Conservation (phyloP, 495 filamentous ascomycete genomes). For the Cryomyces minteri region DNA sequence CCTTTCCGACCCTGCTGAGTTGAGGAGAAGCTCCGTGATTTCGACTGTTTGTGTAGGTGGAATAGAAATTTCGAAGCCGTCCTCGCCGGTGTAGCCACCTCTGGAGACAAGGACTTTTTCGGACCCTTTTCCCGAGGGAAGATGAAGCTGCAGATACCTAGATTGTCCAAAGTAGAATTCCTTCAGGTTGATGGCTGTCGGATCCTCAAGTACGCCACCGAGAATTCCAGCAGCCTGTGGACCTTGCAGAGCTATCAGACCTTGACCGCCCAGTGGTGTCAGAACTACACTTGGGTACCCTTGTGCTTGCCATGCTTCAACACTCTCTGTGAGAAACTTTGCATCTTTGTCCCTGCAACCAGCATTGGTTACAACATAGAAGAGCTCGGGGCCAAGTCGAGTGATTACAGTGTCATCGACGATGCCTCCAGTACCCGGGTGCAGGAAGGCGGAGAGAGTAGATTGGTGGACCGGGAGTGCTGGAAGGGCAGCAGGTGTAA, state of each 20-base stretch:
- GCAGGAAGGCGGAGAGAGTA: constrained; percentile 66
- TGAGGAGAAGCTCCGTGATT: constrained; percentile 45
- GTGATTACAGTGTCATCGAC: constrained; percentile 88
- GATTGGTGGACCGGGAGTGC: constrained; percentile 39
- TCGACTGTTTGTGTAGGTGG: constrained; percentile 34
- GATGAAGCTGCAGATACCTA: constrained; percentile 33
- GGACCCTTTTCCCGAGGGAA: constrained; percentile 25
- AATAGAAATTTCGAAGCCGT: constrained; percentile 93
- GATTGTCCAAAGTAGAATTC: constrained; percentile 68
- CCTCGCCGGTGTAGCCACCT: constrained; percentile 92
- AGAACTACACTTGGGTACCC: constrained; percentile 37
- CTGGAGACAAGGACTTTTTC: constrained; percentile 58
- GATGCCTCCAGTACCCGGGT: constrained; percentile 67
- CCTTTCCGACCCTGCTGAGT: constrained; percentile 35
- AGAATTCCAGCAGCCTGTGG: constrained; percentile 53
- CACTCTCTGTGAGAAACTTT: constrained; percentile 46
- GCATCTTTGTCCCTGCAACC: constrained; percentile 76
- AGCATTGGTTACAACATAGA: constrained; percentile 96
- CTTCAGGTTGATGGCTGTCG: constrained; percentile 34
- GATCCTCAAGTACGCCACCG: constrained; percentile 18
- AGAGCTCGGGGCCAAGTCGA: constrained; percentile 42
- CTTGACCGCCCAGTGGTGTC: constrained; percentile 47
- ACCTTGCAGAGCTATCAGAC: constrained; percentile 74
- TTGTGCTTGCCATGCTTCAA: constrained; percentile 31
- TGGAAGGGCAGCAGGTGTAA: constrained; percentile 55